Evolutionary conservation across 1,284 basidiomycete species (phyloP), one percentile per base, ranked within the genome.

Genomic region (Neotropicomus parvogracilis): DNA sequence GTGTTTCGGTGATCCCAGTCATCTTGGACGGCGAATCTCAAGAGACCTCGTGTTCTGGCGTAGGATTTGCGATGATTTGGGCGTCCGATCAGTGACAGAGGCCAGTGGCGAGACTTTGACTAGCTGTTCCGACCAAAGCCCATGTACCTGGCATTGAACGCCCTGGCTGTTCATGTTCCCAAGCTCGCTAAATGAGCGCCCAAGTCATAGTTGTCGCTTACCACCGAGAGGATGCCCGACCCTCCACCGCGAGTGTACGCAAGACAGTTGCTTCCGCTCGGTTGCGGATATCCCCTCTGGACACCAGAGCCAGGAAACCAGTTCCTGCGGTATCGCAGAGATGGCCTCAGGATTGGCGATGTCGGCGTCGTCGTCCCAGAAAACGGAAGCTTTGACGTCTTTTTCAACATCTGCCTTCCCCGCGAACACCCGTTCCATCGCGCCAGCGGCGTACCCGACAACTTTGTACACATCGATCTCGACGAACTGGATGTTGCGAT

Each of bases 361-460:
- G 62, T 45, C 10, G 44, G 44, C 44, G 44, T 45, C 21, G 20
- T 45, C 35, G 29, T 45, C 16, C 44, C 44, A 50, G 49, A 51
- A 17, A 28, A 47, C 17, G 63, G 62, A 3, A 48, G 42, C 2
- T 63, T 65, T 19, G 55, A 58, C 32, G 52, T 57, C 31, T 48
- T 64, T 3, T 63, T 66, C 55, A 64, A 62, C 35, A 60, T 65
- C 4, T 58, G 53, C 29, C 49, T 54, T n/a, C 48, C 58, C 3
- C 44, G 24, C 24, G 43, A 31, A 3, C 31, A 54, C 17, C 44
- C 31, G 9, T 42, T 54, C 11, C 46, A 55, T 33, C 26, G 29
- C 9, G 21, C 35, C 31, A 28, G n/a, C 6, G 48, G 54, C 3
- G 53, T 55, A 6, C 53, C 54, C 13, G 16, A 47, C 10, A 43